A percentile compares a stretch with the other conserved stretches of the same genome.
phyloP scores from a whole-genome alignment of 179 eudicot species.

The Beta corolliflora region DNA sequence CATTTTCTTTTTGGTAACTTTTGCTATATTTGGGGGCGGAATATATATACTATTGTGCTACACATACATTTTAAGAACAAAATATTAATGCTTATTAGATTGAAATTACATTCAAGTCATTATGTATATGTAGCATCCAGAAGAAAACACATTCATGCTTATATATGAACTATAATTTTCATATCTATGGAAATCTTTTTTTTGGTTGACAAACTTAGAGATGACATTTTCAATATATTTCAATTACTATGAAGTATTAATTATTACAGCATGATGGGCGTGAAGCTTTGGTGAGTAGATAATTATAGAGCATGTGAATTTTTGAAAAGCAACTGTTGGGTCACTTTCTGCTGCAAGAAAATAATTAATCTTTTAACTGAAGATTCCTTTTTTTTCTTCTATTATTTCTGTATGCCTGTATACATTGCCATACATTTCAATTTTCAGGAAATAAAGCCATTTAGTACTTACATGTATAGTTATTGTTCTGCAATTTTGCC shows the following conservation, averaged over 20 bases:
- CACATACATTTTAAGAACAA: not conserved
- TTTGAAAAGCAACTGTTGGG: conserved; percentile 15
- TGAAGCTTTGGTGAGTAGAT: not conserved
- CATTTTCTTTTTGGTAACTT: not conserved
- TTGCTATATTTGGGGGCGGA: no score
- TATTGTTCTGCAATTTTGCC: not conserved
- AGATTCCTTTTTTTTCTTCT: conserved; percentile 13
- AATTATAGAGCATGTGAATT: conserved; percentile 18
- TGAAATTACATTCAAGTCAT: not conserved
- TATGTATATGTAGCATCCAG: no score
- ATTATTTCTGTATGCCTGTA: not conserved
- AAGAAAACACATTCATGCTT: not conserved
- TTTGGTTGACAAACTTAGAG: not conserved
- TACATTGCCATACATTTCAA: not conserved
- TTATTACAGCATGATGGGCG: conserved; percentile 8
- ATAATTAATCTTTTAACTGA: not conserved
- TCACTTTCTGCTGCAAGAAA: conserved; percentile 17
- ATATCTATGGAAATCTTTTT: not conserved
- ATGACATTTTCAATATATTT: not conserved
- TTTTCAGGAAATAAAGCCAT: not conserved
- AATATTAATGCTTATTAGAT: not conserved
- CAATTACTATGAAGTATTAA: not conserved
- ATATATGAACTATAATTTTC: not conserved
- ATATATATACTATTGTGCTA: no score
- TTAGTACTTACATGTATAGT: not conserved